Conservation (phyloP, 2,329 filamentous ascomycete genomes). For the Fusarium sp. region DNA sequence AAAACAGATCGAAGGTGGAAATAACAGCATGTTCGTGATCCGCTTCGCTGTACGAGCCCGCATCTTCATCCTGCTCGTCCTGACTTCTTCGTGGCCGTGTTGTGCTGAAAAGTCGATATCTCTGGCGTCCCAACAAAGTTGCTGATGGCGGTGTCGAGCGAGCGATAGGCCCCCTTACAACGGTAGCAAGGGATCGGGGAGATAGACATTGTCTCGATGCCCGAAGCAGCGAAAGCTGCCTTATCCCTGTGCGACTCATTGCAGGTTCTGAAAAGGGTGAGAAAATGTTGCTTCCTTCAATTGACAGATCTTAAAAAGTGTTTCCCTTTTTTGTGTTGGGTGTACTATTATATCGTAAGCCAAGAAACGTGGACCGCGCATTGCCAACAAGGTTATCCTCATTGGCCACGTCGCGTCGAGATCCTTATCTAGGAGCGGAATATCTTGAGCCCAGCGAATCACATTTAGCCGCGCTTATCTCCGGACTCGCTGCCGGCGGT, state of each 20-base stretch:
- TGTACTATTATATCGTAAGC: conserved; percentile 15
- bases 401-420: conserved; percentile 11
- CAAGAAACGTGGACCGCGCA: conserved; percentile 2
- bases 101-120: conserved; percentile 17
- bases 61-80: conserved; percentile 42
- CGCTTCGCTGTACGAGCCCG: conserved; percentile 55
- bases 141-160: not conserved
- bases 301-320: not conserved
- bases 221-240: conserved; percentile 32
- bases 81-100: conserved; percentile 6
- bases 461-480: rapidly evolving
- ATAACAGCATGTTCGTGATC: conserved; percentile 62
- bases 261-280: not conserved
- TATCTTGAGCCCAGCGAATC: conserved; percentile 20
- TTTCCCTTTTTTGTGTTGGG: not conserved
- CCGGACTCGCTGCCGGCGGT: conserved; percentile 18
- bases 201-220: conserved; percentile 24
- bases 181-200: conserved; percentile 17
- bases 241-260: conserved; percentile 31
- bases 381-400: conserved; percentile 15
- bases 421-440: conserved; percentile 19
- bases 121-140: not conserved
- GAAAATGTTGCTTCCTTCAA: not conserved
- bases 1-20: conserved; percentile 62
- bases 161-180: conserved; percentile 18